Conservation (phyloP, 75 land plant genomes). For the Sequoia sempervirens region DNA sequence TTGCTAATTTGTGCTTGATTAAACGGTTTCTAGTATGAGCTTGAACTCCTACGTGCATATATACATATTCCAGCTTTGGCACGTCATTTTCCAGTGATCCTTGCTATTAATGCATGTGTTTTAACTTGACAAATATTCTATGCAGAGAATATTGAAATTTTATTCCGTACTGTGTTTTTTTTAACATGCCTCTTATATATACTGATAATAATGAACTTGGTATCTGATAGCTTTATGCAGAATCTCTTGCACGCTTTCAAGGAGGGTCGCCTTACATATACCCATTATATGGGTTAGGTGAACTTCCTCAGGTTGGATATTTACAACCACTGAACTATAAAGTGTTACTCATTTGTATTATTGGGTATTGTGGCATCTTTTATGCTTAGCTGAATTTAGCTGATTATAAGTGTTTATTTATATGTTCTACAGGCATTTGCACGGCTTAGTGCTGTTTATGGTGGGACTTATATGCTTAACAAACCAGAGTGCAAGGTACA, state of each 20-base stretch:
- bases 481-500: conserved; percentile 92
- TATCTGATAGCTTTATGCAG: conserved; percentile 75
- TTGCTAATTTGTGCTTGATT: not conserved
- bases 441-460: conserved; percentile 92
- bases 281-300: conserved; percentile 91
- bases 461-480: conserved; percentile 94
- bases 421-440: conserved; percentile 77
- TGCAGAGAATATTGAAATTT: not conserved
- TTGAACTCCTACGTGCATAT: not conserved
- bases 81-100: not conserved
- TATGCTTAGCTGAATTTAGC: not conserved
- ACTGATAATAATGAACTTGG: conserved; percentile 4
- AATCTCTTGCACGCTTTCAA: conserved; percentile 91
- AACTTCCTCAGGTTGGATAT: conserved; percentile 82
- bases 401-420: not conserved
- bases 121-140: not conserved
- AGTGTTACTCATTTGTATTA: not conserved
- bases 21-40: not conserved
- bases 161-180: not conserved
- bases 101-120: not conserved
- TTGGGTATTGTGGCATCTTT: not conserved
- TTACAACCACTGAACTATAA: not conserved
- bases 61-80: not conserved
- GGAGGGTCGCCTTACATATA: conserved; percentile 99
- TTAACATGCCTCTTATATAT: not conserved